Evolutionary conservation across 768 basidiomycete species (phyloP).

Genomic region (Candolleomyces aberdarensis): DNA sequence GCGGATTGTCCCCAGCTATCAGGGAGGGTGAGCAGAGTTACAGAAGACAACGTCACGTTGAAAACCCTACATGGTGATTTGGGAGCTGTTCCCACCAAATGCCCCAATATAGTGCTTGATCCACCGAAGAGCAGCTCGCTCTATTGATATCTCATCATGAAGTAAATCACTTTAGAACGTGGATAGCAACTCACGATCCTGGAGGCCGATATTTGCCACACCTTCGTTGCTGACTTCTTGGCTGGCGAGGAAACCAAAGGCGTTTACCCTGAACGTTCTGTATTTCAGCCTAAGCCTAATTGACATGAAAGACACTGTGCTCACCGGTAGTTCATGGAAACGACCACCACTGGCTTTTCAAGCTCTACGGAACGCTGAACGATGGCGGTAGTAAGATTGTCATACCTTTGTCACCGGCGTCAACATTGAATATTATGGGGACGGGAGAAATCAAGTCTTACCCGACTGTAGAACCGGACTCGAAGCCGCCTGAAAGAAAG

Average conservation of each 20-base stretch:
- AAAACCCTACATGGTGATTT: constrained; percentile 37
- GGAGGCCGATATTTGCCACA: constrained; percentile 26
- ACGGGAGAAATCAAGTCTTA: constrained; percentile 1
- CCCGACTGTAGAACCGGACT: constrained; percentile 21
- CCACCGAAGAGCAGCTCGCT: constrained; percentile 50
- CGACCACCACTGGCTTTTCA: constrained; percentile 46
- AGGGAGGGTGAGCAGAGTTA: background rate
- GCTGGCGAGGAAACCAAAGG: constrained; percentile 29
- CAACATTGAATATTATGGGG: background rate
- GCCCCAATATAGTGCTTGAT: constrained; percentile 49
- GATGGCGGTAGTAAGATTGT: constrained; percentile 31
- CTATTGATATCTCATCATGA: constrained; percentile 9
- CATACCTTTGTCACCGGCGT: constrained; percentile 26
- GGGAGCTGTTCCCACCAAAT: constrained; percentile 54
- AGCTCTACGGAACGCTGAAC: constrained; percentile 42
- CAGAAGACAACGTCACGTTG: background rate
- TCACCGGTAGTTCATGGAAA: constrained; percentile 51
- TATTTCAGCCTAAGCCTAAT: background rate
- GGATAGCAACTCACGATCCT: constrained; percentile 24
- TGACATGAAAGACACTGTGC: background rate
- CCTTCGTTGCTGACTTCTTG: constrained; percentile 25
- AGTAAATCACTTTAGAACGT: background rate
- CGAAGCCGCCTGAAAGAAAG: constrained; percentile 21
- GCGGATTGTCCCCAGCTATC: constrained; percentile 50
- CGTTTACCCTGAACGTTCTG: constrained; percentile 15